Base-by-base conservation (phyloP, 345 rosid genomes). In the Euphorbia pulcherrima region DNA sequence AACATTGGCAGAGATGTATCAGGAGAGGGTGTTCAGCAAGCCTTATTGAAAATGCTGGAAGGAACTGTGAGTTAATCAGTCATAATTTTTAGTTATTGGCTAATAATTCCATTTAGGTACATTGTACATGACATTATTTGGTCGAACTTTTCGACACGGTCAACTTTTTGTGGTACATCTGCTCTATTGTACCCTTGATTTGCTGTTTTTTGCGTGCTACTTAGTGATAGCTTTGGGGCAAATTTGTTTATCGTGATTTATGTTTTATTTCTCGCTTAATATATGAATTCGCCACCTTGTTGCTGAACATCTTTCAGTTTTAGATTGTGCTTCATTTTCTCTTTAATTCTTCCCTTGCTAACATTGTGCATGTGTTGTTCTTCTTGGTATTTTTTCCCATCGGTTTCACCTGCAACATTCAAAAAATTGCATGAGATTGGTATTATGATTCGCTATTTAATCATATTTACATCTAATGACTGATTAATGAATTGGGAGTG, bases 1-100 rank as follows among this genome's bases (percentile, higher is more conserved):
- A 87, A 90, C 82, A 77, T 87, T 73, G 88, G 90, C 75, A 78
- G 96, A 74, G 98, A 93, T 86, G 97, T 90, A 50, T 92, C 98
- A 59, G 98, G 98, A 11, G 98, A 92, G 82, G 98, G 98, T 70
- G 98, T 92, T 53, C 98, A 92, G 74, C 98, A 93, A 69, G 98
- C 94, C 72, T 84, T 93, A 65, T 75, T 93, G 75, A 93, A 93
- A 76, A 88, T 93, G 92, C 80, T 93, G 57, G 98, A 93, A 84
- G 97, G 97, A 85, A 93, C 94, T 59, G 97, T 90, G 80, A 90
- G 98, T 84, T 30, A 51, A 53, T 40, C 62, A 26, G 35, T 77
- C 69, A 50, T 1, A 28, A 29, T 9, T 65, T 28, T 4, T 5
- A 16, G 46, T 20, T 64, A 4, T 18, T 18, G 26, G 23, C 7